Evolutionary conservation across 2,329 filamentous ascomycete genomes (phyloP).

Genomic region (Tolypocladium album): DNA sequence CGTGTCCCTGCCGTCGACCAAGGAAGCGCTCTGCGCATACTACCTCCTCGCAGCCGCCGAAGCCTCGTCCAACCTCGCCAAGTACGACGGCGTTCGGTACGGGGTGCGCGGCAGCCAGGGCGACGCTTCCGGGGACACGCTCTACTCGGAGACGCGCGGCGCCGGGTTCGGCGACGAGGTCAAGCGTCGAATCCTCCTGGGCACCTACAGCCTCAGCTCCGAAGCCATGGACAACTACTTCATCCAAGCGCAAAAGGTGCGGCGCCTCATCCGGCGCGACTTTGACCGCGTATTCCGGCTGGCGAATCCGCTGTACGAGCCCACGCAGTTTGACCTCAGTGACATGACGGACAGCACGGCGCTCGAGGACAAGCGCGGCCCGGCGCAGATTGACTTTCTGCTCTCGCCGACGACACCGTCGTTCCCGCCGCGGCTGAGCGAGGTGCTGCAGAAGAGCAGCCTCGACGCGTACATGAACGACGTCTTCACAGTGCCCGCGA

Average conservation of each 20-base stretch:
- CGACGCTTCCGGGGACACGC: conserved; percentile 46
- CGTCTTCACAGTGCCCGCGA: conserved; percentile 91
- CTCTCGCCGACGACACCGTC: conserved; percentile 81
- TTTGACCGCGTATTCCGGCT: conserved; percentile 71
- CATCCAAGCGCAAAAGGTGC: conserved; percentile 80
- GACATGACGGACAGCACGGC: conserved; percentile 44
- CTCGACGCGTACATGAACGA: conserved; percentile 87
- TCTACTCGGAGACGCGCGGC: conserved; percentile 69
- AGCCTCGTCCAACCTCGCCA: conserved; percentile 89
- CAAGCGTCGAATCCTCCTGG: conserved; percentile 74
- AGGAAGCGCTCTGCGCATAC: conserved; percentile 80
- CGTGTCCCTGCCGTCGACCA: conserved; percentile 74
- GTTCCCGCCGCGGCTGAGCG: conserved; percentile 52
- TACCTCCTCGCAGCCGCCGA: conserved; percentile 93
- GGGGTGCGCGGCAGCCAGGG: conserved; percentile 46
- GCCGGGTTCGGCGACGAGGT: conserved; percentile 76
- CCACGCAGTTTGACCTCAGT: conserved; percentile 44
- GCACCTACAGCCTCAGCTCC: conserved; percentile 82
- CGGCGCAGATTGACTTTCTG: conserved; percentile 68
- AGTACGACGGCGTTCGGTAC: conserved; percentile 95
- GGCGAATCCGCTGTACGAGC: conserved; percentile 54
- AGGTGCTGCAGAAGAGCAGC: conserved; percentile 42
- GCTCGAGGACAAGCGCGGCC: conserved; percentile 45
- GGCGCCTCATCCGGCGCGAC: conserved; percentile 72
- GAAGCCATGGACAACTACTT: conserved; percentile 95